These are phyloP conservation scores for Cercophora samala DNA, from an alignment of 495 filamentous ascomycete species.

Conservation along the genomic window DNA sequence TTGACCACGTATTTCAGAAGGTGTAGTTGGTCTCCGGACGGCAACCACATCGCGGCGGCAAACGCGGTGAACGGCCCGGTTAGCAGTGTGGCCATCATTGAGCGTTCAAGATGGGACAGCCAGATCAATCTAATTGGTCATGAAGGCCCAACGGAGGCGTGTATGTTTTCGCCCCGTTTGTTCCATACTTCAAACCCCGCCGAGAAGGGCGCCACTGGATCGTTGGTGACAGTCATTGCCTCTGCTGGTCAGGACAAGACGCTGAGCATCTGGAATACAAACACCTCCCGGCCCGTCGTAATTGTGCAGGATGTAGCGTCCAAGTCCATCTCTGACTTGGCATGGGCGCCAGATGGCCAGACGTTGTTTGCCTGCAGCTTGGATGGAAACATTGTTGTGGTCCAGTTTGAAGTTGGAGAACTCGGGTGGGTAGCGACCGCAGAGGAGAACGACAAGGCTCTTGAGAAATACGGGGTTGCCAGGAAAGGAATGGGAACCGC, in stretches of 20 bases:
- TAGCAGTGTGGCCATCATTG: constrained; percentile 93
- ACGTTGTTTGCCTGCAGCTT: constrained; percentile 80
- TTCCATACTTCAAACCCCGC: constrained; percentile 68
- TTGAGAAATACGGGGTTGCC: constrained; percentile 88
- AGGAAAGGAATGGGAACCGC: constrained; percentile 81
- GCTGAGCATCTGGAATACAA: constrained; percentile 94
- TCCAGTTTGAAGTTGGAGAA: constrained; percentile 51
- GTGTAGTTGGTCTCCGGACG: constrained; percentile 96
- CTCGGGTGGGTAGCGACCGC: constrained; percentile 54
- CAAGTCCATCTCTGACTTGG: constrained; percentile 89
- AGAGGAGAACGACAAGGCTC: constrained; percentile 85
- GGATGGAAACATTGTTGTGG: constrained; percentile 79
- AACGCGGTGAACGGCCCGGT: constrained; percentile 97
- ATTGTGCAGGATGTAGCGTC: constrained; percentile 81
- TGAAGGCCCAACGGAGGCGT: constrained; percentile 94
- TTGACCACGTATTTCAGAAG: constrained; percentile 95
- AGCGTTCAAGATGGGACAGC: constrained; percentile 87
- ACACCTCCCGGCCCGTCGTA: constrained; percentile 81
- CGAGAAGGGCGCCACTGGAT: constrained; percentile 34
- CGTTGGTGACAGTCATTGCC: constrained; percentile 88
- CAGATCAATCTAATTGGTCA: constrained; percentile 97
- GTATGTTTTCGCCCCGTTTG: constrained; percentile 89
- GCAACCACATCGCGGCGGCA: constrained; percentile 92
- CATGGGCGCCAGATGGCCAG: constrained; percentile 91
- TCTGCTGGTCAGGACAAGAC: constrained; percentile 96